Conservation (phyloP, 805 yeast genomes). For the Kodamaea nitidulidarum region DNA sequence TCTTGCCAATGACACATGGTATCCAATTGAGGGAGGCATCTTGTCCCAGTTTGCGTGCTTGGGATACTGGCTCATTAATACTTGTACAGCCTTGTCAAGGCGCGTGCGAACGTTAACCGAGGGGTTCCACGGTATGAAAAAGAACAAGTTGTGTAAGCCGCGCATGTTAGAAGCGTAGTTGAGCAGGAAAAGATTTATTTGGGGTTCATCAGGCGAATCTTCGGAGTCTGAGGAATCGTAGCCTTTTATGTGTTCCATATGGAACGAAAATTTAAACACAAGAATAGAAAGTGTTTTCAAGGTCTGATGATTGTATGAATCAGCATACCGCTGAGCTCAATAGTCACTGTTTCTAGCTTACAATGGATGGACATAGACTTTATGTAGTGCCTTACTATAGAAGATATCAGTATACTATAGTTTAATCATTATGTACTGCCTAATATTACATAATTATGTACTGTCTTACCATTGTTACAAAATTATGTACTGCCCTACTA, state of each 20-base stretch:
- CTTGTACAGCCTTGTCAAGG: background rate
- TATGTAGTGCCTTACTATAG: too few relatives aligned
- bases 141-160: slow-evolving; percentile 11
- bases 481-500: too few relatives aligned
- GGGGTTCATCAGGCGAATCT: slow-evolving; percentile 3
- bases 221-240: slow-evolving; percentile 16
- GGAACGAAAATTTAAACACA: background rate
- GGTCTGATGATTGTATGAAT: too few relatives aligned
- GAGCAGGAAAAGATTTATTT: slow-evolving; percentile 12
- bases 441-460: too few relatives aligned
- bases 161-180: slow-evolving; percentile 17
- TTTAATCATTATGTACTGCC: too few relatives aligned
- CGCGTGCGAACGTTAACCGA: background rate
- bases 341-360: too few relatives aligned
- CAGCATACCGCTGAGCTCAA: too few relatives aligned
- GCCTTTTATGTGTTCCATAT: slow-evolving; percentile 9
- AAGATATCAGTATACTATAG: too few relatives aligned
- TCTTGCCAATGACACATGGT: slow-evolving; percentile 17
- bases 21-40: slow-evolving; percentile 6
- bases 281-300: too few relatives aligned
- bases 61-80: background rate
- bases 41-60: background rate
- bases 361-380: too few relatives aligned
- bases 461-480: too few relatives aligned
- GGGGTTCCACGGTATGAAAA: slow-evolving; percentile 18